A percentile compares a stretch with the other conserved stretches of the same genome.
Conservation (phyloP, 2,329 filamentous ascomycete species). For the Cephalotrichum gorgonifer region DNA sequence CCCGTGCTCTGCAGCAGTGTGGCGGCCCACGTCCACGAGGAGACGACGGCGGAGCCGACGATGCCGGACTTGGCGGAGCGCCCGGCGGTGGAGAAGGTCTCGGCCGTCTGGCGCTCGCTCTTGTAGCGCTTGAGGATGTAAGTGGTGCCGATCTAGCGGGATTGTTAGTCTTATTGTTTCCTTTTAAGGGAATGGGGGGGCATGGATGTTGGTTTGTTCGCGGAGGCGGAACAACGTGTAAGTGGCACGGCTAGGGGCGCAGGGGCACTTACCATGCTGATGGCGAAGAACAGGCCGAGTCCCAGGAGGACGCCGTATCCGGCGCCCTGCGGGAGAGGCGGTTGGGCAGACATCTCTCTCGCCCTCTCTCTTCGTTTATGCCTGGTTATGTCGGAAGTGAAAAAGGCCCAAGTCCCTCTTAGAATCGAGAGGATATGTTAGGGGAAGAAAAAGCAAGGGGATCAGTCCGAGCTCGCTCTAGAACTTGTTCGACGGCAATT, state of each 20-base stretch:
- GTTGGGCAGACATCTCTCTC: neutral
- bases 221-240: neutral
- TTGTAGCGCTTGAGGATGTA: conserved; percentile 54
- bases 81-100: conserved; percentile 87
- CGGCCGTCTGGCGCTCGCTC: conserved; percentile 71
- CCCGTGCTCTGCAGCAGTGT: conserved; percentile 69
- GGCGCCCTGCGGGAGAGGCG: neutral
- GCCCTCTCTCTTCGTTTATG: neutral
- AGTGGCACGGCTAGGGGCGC: neutral
- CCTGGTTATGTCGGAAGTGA: neutral
- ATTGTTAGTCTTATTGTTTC: neutral
- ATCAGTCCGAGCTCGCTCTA: too few relatives aligned
- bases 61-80: conserved; percentile 82
- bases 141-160: conserved; percentile 50
- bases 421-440: too few relatives aligned
- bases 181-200: neutral
- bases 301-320: conserved; percentile 1
- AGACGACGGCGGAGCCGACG: conserved; percentile 82
- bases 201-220: too few relatives aligned
- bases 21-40: conserved; percentile 87
- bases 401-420: too few relatives aligned
- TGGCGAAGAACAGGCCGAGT: conserved; percentile 1
- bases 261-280: conserved; percentile 3
- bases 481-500: too few relatives aligned
- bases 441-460: too few relatives aligned